A percentile compares a stretch with the other conserved stretches of the same genome.
Evolutionary conservation across 345 rosid genomes (phyloP).

Genomic region (Pistacia atlantica): DNA sequence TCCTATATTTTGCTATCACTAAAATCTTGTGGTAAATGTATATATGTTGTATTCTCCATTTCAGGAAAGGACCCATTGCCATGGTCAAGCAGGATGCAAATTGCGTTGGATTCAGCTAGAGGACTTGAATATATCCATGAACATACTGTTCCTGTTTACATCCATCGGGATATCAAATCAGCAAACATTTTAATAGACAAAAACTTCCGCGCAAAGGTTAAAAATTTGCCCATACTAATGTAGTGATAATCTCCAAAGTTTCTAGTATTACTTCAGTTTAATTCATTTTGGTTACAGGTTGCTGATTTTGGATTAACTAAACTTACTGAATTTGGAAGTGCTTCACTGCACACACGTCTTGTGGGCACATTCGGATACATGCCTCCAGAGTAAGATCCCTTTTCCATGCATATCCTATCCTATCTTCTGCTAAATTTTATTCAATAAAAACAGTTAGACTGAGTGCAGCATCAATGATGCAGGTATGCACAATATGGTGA

Average conservation of each 20-base stretch:
- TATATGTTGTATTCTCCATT: slow-evolving; percentile 21
- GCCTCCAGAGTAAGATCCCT: slow-evolving; percentile 91
- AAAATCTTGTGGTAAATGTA: background rate
- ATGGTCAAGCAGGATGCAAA: slow-evolving; percentile 87
- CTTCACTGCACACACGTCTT: slow-evolving; percentile 66
- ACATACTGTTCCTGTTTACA: slow-evolving; percentile 94
- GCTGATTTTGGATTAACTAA: slow-evolving; percentile 97
- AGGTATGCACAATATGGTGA: slow-evolving; percentile 87
- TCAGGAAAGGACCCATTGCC: slow-evolving; percentile 71
- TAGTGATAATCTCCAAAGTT: background rate
- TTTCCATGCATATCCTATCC: background rate
- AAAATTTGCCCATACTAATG: background rate
- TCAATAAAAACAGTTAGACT: background rate
- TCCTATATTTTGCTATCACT: background rate
- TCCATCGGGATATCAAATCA: slow-evolving; percentile 93
- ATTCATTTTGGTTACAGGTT: slow-evolving; percentile 47
- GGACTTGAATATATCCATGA: slow-evolving; percentile 97
- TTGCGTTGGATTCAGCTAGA: slow-evolving; percentile 94
- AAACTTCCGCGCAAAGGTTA: slow-evolving; percentile 80
- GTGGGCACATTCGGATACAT: slow-evolving; percentile 98
- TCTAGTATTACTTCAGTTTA: background rate
- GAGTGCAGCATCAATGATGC: slow-evolving; percentile 15
- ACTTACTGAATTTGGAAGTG: slow-evolving; percentile 76
- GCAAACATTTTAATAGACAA: slow-evolving; percentile 92
- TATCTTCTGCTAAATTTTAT: background rate